Conservation (phyloP, 176 grass and related monocot genomes). For the Secale cereale region DNA sequence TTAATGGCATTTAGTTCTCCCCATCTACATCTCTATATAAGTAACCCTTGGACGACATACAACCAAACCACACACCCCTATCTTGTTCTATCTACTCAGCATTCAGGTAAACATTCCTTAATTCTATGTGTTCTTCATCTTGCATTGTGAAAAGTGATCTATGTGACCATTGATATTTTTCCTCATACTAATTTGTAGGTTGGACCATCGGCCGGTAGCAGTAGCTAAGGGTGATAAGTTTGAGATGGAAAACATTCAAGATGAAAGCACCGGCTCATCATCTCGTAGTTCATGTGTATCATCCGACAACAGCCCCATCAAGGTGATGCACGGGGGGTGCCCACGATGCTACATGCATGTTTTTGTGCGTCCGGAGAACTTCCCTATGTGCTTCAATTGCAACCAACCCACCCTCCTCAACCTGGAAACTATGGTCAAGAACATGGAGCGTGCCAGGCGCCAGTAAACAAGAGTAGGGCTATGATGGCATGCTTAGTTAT, state of each 20-base stretch:
- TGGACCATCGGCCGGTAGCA: not conserved
- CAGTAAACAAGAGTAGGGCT: not conserved
- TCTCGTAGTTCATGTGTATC: not conserved
- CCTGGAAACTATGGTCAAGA: not conserved
- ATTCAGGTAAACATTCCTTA: not conserved
- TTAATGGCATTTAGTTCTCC: not conserved
- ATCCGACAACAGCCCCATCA: not conserved
- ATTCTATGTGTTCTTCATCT: not conserved
- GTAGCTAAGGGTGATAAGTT: not conserved
- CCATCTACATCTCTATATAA: not conserved
- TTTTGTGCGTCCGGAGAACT: not conserved
- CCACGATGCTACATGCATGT: not conserved
- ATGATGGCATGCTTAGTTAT: not conserved
- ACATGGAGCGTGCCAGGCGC: not conserved
- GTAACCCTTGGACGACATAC: not conserved
- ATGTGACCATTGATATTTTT: not conserved
- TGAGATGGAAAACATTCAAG: not conserved
- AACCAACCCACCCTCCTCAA: not conserved
- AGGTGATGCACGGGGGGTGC: not conserved
- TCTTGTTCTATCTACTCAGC: not conserved
- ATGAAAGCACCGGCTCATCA: not conserved
- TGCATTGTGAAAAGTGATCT: not conserved
- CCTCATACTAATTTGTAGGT: not conserved
- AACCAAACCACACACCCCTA: not conserved
- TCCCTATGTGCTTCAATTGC: not conserved